Evolutionary conservation across 83 land plant genomes (phyloP).

Genomic region (Thuja plicata): DNA sequence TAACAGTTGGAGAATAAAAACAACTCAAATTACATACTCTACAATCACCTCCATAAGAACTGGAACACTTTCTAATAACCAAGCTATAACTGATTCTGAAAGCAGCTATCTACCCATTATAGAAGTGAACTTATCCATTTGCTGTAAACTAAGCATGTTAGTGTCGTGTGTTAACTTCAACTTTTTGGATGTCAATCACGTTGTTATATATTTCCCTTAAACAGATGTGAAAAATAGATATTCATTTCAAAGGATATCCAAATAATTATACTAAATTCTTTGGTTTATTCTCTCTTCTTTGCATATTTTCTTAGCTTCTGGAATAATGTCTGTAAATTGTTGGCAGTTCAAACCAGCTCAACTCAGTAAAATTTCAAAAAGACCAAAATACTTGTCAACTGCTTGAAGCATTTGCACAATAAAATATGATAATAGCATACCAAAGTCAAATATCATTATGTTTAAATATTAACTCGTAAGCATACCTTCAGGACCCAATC

Average conservation of each 20-base stretch:
- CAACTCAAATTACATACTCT: background rate
- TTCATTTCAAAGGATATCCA: background rate
- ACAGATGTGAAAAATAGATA: background rate
- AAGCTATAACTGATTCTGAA: background rate
- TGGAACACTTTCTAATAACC: background rate
- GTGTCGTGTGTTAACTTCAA: background rate
- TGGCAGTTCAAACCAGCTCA: background rate
- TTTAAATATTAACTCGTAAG: background rate
- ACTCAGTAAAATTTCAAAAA: background rate
- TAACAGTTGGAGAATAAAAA: background rate
- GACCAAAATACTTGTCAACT: background rate
- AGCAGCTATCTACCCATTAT: background rate
- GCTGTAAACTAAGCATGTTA: background rate
- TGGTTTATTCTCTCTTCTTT: background rate
- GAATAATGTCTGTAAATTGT: background rate
- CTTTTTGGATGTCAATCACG: background rate
- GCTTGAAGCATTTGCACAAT: constrained; percentile 8
- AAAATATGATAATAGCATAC: background rate
- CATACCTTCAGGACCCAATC: constrained; percentile 71
- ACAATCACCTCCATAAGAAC: background rate
- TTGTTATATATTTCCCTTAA: background rate
- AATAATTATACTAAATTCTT: background rate
- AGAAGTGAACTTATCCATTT: background rate
- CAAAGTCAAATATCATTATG: constrained; percentile 1
- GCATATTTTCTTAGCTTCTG: background rate